These are phyloP conservation scores for Trichoderma sp. DNA, from an alignment of 2,329 filamentous ascomycete species.

Conservation along the genomic window DNA sequence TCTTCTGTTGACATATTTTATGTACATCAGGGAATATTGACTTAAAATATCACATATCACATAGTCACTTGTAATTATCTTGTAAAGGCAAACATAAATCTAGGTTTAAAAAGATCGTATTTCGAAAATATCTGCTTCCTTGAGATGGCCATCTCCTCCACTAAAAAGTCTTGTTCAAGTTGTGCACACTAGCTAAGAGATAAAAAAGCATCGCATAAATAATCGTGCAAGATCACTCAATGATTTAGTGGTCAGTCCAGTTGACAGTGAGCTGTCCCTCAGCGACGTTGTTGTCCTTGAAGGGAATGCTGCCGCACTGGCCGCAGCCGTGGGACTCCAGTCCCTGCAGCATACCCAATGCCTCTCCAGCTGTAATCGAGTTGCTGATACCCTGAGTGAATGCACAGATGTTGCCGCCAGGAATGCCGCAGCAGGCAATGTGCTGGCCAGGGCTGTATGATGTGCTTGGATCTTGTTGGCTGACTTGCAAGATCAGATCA, in stretches of 20 bases:
- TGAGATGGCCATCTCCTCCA: background rate
- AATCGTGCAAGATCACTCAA: background rate
- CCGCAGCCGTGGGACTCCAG: conserved; percentile 1
- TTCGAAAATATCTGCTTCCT: background rate
- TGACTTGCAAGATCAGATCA: conserved; percentile 19
- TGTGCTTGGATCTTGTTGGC: conserved; percentile 1
- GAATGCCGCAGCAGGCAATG: conserved; percentile 18
- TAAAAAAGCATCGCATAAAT: background rate
- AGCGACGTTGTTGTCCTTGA: conserved; percentile 18
- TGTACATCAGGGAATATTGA: background rate
- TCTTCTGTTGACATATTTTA: background rate
- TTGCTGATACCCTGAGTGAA: conserved; percentile 12
- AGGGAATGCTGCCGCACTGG: conserved; percentile 18
- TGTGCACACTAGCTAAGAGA: background rate
- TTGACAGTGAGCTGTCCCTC: conserved; percentile 16
- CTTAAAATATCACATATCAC: background rate
- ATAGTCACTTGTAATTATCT: background rate
- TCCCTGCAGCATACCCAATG: conserved; percentile 16
- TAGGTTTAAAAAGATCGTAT: background rate
- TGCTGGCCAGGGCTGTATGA: conserved; percentile 11
- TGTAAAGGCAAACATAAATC: background rate
- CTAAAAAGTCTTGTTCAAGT: background rate
- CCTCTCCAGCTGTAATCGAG: conserved; percentile 13
- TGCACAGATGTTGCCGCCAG: conserved; percentile 15
- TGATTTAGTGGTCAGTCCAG: conserved; percentile 2